Evolutionary conservation across 371 early-diverging fungal genomes (phyloP).

Genomic region (Syncephalastrum contaminatum): DNA sequence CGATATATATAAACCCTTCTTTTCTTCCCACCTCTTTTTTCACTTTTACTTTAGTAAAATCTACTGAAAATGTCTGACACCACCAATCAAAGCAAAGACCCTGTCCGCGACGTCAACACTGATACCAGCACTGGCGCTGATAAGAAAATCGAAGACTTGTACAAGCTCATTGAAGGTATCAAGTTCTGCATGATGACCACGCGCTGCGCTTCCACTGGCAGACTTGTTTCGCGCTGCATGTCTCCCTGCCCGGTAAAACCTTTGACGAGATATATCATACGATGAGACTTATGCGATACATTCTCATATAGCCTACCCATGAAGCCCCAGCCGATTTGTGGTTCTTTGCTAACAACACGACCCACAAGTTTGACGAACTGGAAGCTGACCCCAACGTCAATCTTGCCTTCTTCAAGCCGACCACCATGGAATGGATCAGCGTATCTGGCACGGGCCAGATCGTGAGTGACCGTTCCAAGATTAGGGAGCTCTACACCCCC

Average conservation of each 20-base stretch:
- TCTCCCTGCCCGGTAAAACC: constrained; percentile 19
- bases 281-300: background rate
- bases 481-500: constrained; percentile 28
- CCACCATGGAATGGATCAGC: constrained; percentile 45
- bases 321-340: constrained; percentile 33
- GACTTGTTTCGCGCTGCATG: constrained; percentile 30
- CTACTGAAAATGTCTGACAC: too few relatives aligned
- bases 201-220: constrained; percentile 22
- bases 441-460: constrained; percentile 41
- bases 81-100: constrained; percentile 8
- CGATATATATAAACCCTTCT: too few relatives aligned
- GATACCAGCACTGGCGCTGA: constrained; percentile 14
- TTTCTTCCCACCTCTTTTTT: too few relatives aligned
- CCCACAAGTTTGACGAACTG: constrained; percentile 46
- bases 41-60: too few relatives aligned
- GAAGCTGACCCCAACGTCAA: constrained; percentile 41
- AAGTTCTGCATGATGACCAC: constrained; percentile 38
- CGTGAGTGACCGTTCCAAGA: constrained; percentile 35
- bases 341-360: constrained; percentile 40
- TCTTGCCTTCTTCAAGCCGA: constrained; percentile 31
- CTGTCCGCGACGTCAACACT: constrained; percentile 13
- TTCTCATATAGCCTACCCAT: constrained; percentile 13
- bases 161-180: constrained; percentile 27
- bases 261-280: too few relatives aligned
- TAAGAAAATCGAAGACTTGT: constrained; percentile 33